These are phyloP conservation scores for Trypanosoma caninum DNA, from an alignment of 208 protist species.

Conservation along the genomic window DNA sequence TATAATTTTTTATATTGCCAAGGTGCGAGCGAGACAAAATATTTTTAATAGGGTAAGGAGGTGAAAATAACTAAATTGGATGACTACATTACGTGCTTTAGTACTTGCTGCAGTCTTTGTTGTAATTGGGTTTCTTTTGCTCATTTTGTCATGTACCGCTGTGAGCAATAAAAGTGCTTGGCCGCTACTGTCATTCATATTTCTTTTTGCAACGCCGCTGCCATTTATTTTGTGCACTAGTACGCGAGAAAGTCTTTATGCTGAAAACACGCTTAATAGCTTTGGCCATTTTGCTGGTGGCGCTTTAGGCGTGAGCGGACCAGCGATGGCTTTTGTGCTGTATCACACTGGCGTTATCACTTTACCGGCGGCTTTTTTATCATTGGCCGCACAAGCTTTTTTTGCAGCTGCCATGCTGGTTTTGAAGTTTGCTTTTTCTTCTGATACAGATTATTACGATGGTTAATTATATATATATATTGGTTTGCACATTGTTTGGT, in stretches of 20 bases:
- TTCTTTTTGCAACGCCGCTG: slow-evolving; percentile 50
- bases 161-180: slow-evolving; percentile 39
- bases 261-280: slow-evolving; percentile 24
- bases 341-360: slow-evolving; percentile 55
- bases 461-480: neutral
- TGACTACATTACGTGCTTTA: slow-evolving; percentile 45
- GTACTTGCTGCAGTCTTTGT: slow-evolving; percentile 49
- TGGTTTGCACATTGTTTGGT: no score
- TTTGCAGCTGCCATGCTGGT: slow-evolving; percentile 1
- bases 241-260: slow-evolving; percentile 3
- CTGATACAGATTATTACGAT: neutral
- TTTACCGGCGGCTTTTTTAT: slow-evolving; percentile 37
- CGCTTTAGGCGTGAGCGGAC: slow-evolving; percentile 46
- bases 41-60: neutral
- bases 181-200: slow-evolving; percentile 48
- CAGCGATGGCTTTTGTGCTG: slow-evolving; percentile 50
- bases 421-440: neutral
- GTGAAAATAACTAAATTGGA: slow-evolving; percentile 4
- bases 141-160: slow-evolving; percentile 56
- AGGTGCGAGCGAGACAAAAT: no score
- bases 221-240: slow-evolving; percentile 59
- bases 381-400: slow-evolving; percentile 31
- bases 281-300: slow-evolving; percentile 66
- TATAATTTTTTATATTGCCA: no score
- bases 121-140: slow-evolving; percentile 49